Conservation (phyloP, 2,329 filamentous ascomycete genomes). For the Ceratocystis colombiana region DNA sequence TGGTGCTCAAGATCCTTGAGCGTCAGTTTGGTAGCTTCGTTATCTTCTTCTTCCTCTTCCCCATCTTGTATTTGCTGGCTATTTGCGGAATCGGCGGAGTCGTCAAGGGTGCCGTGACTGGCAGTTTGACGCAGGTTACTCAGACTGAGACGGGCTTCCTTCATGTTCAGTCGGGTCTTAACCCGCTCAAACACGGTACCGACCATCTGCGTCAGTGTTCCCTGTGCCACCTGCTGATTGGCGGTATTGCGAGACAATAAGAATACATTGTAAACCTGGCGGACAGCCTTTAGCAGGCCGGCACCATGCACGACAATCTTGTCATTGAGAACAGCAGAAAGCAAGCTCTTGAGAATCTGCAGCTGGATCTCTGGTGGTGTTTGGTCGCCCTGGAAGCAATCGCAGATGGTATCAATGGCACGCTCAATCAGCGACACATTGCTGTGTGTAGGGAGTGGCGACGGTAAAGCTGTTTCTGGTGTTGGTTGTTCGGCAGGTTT, state of each 20-base stretch:
- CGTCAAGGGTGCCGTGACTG: constrained; percentile 42
- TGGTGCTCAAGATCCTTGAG: constrained; percentile 57
- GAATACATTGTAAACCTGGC: constrained; percentile 98
- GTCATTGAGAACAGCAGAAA: constrained; percentile 93
- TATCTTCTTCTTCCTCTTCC: constrained; percentile 34
- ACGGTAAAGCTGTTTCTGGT: constrained; percentile 30
- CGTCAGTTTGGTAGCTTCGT: constrained; percentile 45
- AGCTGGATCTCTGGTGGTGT: constrained; percentile 87
- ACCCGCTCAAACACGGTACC: constrained; percentile 96
- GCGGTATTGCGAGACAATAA: constrained; percentile 84
- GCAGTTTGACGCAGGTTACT: constrained; percentile 43
- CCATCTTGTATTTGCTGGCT: constrained; percentile 35
- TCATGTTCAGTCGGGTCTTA: constrained; percentile 73
- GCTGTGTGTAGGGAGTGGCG: constrained; percentile 29
- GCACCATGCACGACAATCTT: constrained; percentile 98
- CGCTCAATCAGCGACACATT: constrained; percentile 77
- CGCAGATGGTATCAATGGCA: constrained; percentile 97
- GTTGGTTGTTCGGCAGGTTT: constrained; percentile 36
- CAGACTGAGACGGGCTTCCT: constrained; percentile 62
- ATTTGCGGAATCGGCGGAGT: constrained; percentile 31
- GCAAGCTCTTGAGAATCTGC: constrained; percentile 93
- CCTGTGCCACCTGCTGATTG: constrained; percentile 95
- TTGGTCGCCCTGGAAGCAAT: constrained; percentile 95
- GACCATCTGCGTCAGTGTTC: constrained; percentile 95
- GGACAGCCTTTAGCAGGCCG: constrained; percentile 87